These are phyloP conservation scores for Umbelopsis vinacea DNA, from an alignment of 192 early-diverging fungal species.

Conservation along the genomic window DNA sequence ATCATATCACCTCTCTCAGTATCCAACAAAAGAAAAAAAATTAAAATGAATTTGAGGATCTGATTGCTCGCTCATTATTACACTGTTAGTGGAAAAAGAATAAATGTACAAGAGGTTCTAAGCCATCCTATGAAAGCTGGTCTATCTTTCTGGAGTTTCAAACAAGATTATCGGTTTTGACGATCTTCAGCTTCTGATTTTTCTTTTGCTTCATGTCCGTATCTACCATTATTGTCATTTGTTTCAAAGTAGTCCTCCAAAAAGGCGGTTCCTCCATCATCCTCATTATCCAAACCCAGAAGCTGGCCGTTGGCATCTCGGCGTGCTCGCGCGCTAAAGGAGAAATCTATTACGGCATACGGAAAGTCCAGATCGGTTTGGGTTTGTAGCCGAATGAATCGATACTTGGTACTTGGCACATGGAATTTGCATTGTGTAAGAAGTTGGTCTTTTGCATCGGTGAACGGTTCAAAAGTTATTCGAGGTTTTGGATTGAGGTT, in stretches of 20 bases:
- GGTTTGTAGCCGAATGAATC: constrained; percentile 45
- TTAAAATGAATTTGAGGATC: too few relatives aligned
- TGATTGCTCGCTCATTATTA: background rate
- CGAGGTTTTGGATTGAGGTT: constrained; percentile 5
- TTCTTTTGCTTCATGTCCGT: background rate
- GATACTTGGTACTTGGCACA: constrained; percentile 40
- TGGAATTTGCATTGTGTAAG: constrained; percentile 37
- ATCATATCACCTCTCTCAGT: too few relatives aligned
- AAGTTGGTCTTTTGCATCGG: constrained; percentile 10
- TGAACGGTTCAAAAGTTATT: constrained; percentile 13
- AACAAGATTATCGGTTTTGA: background rate
- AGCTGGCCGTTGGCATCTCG: constrained; percentile 32
- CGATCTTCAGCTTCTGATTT: background rate
- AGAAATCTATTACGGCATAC: constrained; percentile 44
- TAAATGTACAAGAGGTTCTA: constrained; percentile 21
- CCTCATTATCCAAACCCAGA: constrained; percentile 31
- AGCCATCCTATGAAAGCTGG: background rate
- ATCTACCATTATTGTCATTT: constrained; percentile 11
- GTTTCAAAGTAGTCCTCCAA: constrained; percentile 26
- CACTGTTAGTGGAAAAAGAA: constrained; percentile 8
- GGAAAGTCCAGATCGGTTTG: constrained; percentile 34
- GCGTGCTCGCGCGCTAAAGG: constrained; percentile 39
- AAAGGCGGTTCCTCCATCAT: constrained; percentile 26
- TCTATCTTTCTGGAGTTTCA: background rate
- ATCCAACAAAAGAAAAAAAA: too few relatives aligned